A percentile compares a stretch with the other conserved stretches of the same genome.
phyloP scores from a whole-genome alignment of 1,284 basidiomycete genomes.

The Sanghuangporus baumii region DNA sequence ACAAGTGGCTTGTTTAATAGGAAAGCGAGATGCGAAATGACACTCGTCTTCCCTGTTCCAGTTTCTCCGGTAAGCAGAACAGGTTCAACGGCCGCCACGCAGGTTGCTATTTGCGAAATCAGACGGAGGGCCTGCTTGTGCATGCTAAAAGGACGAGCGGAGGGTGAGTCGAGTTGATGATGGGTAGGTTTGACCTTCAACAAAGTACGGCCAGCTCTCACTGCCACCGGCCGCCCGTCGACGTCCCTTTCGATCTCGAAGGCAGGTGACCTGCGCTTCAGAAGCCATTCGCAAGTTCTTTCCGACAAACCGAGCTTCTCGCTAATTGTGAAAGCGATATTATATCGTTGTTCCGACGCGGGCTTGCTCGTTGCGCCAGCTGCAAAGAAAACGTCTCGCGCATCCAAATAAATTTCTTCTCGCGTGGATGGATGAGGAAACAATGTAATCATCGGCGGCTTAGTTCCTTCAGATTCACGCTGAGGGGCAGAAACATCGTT shows the following conservation, averaged over 20 bases:
- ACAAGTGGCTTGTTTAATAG: conserved; percentile 76
- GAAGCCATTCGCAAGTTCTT: conserved; percentile 52
- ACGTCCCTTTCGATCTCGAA: conserved; percentile 63
- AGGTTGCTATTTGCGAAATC: conserved; percentile 78
- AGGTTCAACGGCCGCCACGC: conserved; percentile 76
- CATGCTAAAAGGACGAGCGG: conserved; percentile 75
- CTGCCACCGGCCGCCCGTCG: conserved; percentile 51
- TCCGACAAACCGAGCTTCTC: conserved; percentile 60
- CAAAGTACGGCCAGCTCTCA: conserved; percentile 53
- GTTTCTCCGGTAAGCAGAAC: conserved; percentile 95
- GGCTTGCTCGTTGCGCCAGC: conserved; percentile 50
- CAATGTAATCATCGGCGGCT: conserved; percentile 39
- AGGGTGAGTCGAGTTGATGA: conserved; percentile 29
- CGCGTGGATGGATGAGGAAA: conserved; percentile 77
- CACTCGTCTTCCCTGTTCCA: conserved; percentile 97
- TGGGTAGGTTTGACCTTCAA: conserved; percentile 41
- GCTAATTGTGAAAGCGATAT: conserved; percentile 50
- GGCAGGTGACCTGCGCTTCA: conserved; percentile 59
- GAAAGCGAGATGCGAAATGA: conserved; percentile 83
- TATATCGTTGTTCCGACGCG: conserved; percentile 45
- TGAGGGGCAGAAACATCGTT: not conserved
- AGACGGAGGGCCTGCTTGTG: conserved; percentile 83
- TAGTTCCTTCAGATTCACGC: not conserved
- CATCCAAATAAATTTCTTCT: conserved; percentile 89
- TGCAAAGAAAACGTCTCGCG: conserved; percentile 90